Percentiles rank a stretch among this genome's conserved stretches.
These are phyloP conservation scores for Ophiocordyceps camponoti-leonardi DNA, from an alignment of 2,329 filamentous ascomycete genomes.

Conservation along the genomic window DNA sequence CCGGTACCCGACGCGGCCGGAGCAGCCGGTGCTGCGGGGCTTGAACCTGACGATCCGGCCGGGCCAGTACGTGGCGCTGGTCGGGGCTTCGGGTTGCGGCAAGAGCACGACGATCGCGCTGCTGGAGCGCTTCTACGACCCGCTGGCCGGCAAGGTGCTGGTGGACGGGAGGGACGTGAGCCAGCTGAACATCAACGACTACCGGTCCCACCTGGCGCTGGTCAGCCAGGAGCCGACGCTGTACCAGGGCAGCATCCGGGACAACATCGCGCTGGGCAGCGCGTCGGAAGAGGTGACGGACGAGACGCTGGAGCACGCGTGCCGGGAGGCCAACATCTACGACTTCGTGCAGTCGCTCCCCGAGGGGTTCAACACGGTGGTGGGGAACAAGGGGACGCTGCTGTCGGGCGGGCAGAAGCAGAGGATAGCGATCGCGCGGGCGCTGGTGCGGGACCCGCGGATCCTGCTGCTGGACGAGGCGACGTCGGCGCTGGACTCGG, in stretches of 20 bases:
- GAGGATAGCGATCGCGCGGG: constrained; percentile 51
- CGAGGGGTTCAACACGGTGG: constrained; percentile 47
- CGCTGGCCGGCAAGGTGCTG: constrained; percentile 45
- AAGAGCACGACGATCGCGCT: constrained; percentile 56
- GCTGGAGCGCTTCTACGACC: constrained; percentile 49
- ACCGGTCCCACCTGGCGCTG: constrained; percentile 48
- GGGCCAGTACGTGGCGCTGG: constrained; percentile 53
- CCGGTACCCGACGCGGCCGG: constrained; percentile 40
- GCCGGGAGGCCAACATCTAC: constrained; percentile 48
- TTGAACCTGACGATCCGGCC: constrained; percentile 48
- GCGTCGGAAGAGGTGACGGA: constrained; percentile 32
- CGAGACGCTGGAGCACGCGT: constrained; percentile 32
- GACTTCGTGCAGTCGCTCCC: constrained; percentile 54
- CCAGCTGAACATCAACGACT: constrained; percentile 39
- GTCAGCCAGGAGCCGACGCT: constrained; percentile 62
- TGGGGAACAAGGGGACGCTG: constrained; percentile 49
- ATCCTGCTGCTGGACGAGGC: constrained; percentile 58
- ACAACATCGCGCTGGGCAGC: constrained; percentile 53
- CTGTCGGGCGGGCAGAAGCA: constrained; percentile 60
- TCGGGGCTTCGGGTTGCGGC: constrained; percentile 53
- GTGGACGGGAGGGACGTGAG: constrained; percentile 44
- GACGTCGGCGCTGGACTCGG: constrained; percentile 50
- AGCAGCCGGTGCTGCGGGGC: constrained; percentile 40
- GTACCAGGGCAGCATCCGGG: constrained; percentile 49
- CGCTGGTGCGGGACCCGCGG: constrained; percentile 45